Base-by-base conservation (phyloP, 345 rosid genomes). In the Euphorbia lathyris region DNA sequence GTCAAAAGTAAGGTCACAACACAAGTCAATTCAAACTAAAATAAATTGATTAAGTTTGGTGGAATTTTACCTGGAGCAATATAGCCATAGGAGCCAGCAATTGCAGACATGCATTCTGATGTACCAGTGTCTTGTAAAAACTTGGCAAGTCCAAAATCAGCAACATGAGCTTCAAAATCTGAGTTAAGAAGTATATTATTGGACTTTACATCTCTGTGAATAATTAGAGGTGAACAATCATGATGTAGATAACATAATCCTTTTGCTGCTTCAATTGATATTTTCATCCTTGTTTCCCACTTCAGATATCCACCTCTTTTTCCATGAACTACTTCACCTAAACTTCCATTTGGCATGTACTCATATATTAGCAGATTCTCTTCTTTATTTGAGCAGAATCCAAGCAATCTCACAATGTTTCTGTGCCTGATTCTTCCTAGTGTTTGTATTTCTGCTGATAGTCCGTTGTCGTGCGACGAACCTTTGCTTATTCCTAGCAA, bases 211-310 rank as follows among this genome's bases (percentile, higher is more conserved):
- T 89, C 94, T 20, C 94, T 73, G 23, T 89, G 94, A 30, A 89
- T 77, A 52, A 89, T 87, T 29, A 84, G 56, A 0, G 95, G 95
- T 1, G 86, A 83, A 53, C 95, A 89, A 63, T 89, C 95, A 13
- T 89, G 95, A 79, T 89, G 95, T 63, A 89, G 81, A 69, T 89
- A 89, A 68, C 95, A 83, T 0, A 89, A 62, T n/a, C 91, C 95
- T 76, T 80, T 87, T 1, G 95, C 95, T 9, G 95, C 88, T 77
- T 89, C 91, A 30, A 77, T 74, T 1, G 91, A 90, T 16, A 87
- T 84, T 79, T 83, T 85, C 73, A 82, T 74, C 82, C 95, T 85
- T 71, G 74, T 65, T 11, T 80, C 86, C 95, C 91, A 89, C 23
- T 83, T 78, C 4, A 89, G 68, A 61, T 74, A 80, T 1, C 77